These are phyloP conservation scores for Eucalyptus polybractea DNA, from an alignment of 345 rosid genomes.

Conservation along the genomic window DNA sequence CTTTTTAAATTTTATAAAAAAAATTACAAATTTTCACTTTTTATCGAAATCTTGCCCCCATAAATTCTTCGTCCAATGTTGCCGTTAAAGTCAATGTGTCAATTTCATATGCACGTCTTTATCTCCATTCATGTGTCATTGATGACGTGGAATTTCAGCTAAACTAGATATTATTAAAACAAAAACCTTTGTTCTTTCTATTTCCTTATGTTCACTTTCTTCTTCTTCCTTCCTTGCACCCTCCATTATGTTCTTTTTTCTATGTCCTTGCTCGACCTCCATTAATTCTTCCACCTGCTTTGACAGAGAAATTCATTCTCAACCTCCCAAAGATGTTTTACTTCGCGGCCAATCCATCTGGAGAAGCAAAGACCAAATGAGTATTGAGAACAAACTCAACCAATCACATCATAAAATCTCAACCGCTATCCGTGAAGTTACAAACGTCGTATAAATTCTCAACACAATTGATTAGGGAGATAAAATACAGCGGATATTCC, in stretches of 20 bases:
- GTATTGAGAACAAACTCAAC: background rate
- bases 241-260: background rate
- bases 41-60: rapidly evolving
- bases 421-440: background rate
- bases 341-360: background rate
- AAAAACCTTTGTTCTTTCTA: too few relatives aligned
- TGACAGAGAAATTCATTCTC: background rate
- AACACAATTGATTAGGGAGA: background rate
- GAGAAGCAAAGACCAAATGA: background rate
- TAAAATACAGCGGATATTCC: too few relatives aligned
- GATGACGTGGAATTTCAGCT: too few relatives aligned
- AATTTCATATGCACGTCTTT: too few relatives aligned
- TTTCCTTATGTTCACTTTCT: too few relatives aligned
- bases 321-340: background rate
- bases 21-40: too few relatives aligned
- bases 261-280: background rate
- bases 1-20: too few relatives aligned
- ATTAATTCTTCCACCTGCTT: background rate
- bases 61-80: too few relatives aligned
- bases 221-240: background rate
- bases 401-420: too few relatives aligned
- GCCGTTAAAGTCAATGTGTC: too few relatives aligned
- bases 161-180: too few relatives aligned
- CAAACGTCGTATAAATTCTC: background rate
- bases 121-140: too few relatives aligned